Base-by-base conservation (phyloP, 116 monocot genomes). In the Papilionanthe hybrid region DNA sequence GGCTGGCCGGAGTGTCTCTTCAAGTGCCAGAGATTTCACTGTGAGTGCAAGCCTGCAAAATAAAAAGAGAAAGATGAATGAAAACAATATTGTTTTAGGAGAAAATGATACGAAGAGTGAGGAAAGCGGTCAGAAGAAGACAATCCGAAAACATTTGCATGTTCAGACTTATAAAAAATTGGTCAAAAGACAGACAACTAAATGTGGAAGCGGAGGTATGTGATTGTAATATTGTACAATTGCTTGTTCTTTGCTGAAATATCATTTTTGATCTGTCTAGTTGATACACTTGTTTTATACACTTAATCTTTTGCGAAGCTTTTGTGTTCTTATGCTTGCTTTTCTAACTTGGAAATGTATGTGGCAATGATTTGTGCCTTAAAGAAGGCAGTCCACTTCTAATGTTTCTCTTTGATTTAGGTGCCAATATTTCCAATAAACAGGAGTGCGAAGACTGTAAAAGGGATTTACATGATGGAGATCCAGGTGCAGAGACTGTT, bases 201-300 rank as follows among this genome's bases (percentile, higher is more conserved):
- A 75, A 75, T 17, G 45, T 75, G 75, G 23, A 42, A 27, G 42
- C 27, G 10, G 25, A 75, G 75, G 47, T 48, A 75, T 45, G 75
- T 25, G 8, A 75, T 49, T 48, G 9, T 25, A 19, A 49, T 3
- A 22, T 48, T 23, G 1, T 12, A 10, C 1, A 43, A 43, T 72
- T 27, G 9, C 18, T 48, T 49, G 25, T 75, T 47, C 43, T 1
- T 42, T 42, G 42, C 20, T 25, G 23, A 75, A 47, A 47, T 47
- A 25, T 2, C 20, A 15, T 25, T n/a, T 18, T 25, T 45, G 48
- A 2, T 2, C 10, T 20, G 7, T 47, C 18, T 22, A 13, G 23
- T 49, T 75, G 75, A 27, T 28, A 49, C 10, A 10, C 11, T 49
- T 75, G 22, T 47, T 49, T 75, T 48, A 1, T 27, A 25, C 42